Percentiles rank a stretch among this genome's conserved stretches.
These are phyloP conservation scores for Vigna trinervia DNA, from an alignment of 306 rosid genomes.

Conservation along the genomic window DNA sequence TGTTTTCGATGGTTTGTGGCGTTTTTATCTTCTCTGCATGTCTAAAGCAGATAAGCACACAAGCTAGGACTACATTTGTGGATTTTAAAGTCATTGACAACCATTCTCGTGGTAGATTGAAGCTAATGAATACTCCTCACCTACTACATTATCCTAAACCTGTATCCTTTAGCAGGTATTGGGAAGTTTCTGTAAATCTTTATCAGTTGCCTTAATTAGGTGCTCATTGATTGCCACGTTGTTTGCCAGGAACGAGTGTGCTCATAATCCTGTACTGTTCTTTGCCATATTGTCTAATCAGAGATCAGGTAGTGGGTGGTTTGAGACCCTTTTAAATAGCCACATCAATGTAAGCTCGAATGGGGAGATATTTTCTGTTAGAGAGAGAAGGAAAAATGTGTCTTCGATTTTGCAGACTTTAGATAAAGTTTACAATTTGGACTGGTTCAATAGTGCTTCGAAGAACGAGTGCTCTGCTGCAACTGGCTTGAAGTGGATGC, in stretches of 20 bases:
- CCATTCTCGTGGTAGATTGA: constrained; percentile 45
- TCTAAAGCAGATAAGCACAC: constrained; percentile 72
- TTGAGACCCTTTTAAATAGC: constrained; percentile 89
- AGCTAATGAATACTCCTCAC: constrained; percentile 49
- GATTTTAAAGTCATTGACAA: constrained; percentile 56
- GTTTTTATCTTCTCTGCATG: constrained; percentile 75
- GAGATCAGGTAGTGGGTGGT: constrained; percentile 98
- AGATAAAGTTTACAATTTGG: constrained; percentile 86
- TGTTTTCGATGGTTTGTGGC: constrained; percentile 72
- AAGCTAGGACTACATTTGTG: constrained; percentile 53
- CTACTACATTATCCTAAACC: constrained; percentile 83
- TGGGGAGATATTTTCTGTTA: constrained; percentile 86
- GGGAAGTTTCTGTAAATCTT: constrained; percentile 27
- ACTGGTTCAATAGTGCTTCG: constrained; percentile 95
- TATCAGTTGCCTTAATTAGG: constrained; percentile 21
- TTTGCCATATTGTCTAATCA: constrained; percentile 89
- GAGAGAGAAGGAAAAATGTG: constrained; percentile 70
- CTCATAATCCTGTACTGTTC: constrained; percentile 75
- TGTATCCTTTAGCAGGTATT: constrained; percentile 80
- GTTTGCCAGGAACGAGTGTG: constrained; percentile 78
- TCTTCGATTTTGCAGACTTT: constrained; percentile 75
- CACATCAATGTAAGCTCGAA: constrained; percentile 86
- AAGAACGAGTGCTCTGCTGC: constrained; percentile 95
- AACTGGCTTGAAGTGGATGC: constrained; percentile 99
- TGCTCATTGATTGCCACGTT: constrained; percentile 32